Evolutionary conservation across 2,329 filamentous ascomycete species (phyloP).

Genomic region (Cladobotryum protrusum): DNA sequence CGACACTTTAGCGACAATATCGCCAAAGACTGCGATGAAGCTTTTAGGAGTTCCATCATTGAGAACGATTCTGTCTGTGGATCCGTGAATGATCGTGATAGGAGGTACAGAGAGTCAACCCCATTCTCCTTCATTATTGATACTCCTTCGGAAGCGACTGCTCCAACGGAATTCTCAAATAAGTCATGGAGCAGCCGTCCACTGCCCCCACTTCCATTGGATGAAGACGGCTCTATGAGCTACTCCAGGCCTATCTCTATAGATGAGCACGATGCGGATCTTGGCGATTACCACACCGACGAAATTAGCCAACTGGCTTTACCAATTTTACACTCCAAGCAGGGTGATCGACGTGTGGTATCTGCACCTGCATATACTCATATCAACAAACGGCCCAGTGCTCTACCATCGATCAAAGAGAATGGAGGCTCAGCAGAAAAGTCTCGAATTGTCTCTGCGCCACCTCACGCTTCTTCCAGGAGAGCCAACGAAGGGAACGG

Average conservation of each 20-base stretch:
- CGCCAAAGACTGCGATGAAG: slow-evolving; percentile 85
- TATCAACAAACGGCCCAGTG: slow-evolving; percentile 30
- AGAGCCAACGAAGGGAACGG: slow-evolving; percentile 26
- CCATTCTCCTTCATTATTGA: slow-evolving; percentile 39
- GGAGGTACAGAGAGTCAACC: slow-evolving; percentile 29
- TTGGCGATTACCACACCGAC: slow-evolving; percentile 6
- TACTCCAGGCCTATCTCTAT: slow-evolving; percentile 20
- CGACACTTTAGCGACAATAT: slow-evolving; percentile 79
- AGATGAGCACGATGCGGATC: slow-evolving; percentile 13
- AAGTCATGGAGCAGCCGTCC: slow-evolving; percentile 44
- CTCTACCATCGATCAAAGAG: slow-evolving; percentile 46
- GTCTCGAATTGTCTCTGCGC: slow-evolving; percentile 41
- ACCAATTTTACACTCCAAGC: slow-evolving; percentile 25
- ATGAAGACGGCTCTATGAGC: slow-evolving; percentile 17
- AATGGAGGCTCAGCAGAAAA: slow-evolving; percentile 31
- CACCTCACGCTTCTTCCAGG: slow-evolving; percentile 30
- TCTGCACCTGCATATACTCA: slow-evolving; percentile 46
- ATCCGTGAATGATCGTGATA: slow-evolving; percentile 27
- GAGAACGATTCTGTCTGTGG: slow-evolving; percentile 31
- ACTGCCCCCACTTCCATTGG: slow-evolving; percentile 42
- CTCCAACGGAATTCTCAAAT: slow-evolving; percentile 23
- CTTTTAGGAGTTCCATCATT: slow-evolving; percentile 66
- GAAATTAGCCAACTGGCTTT: slow-evolving; percentile 24
- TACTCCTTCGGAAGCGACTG: slow-evolving; percentile 21
- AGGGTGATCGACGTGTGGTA: slow-evolving; percentile 40